Percentiles rank a stretch among this genome's conserved stretches.
phyloP scores from a whole-genome alignment of 2,329 filamentous ascomycete species.

The Lachnellula cervina region DNA sequence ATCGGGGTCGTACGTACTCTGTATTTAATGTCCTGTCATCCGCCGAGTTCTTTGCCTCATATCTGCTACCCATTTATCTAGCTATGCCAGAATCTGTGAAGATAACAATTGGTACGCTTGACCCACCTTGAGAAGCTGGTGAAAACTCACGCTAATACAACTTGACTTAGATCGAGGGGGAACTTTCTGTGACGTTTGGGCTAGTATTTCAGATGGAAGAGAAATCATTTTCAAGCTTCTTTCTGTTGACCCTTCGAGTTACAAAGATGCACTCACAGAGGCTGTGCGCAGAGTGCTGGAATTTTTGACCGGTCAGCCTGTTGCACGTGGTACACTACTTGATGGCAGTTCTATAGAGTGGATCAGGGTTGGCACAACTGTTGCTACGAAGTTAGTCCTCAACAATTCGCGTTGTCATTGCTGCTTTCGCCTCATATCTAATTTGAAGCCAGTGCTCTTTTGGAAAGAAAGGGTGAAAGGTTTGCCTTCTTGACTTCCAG shows the following conservation, averaged over 20 bases:
- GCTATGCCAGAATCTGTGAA: background rate
- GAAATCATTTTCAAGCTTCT: slow-evolving; percentile 69
- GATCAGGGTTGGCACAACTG: slow-evolving; percentile 36
- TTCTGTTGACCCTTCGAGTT: slow-evolving; percentile 65
- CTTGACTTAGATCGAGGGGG: slow-evolving; percentile 48
- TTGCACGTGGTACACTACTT: slow-evolving; percentile 53
- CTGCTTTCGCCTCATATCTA: slow-evolving; percentile 35
- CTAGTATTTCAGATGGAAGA: slow-evolving; percentile 49
- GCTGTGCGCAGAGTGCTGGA: slow-evolving; percentile 57
- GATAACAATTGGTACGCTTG: background rate
- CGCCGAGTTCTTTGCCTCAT: no score
- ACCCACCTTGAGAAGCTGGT: no score
- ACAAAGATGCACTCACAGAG: slow-evolving; percentile 62
- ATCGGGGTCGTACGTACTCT: no score
- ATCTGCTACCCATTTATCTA: no score
- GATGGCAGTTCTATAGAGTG: slow-evolving; percentile 61
- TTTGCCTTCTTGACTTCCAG: slow-evolving; percentile 67
- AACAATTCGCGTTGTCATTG: no score
- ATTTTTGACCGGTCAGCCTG: slow-evolving; percentile 50
- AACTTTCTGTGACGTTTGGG: slow-evolving; percentile 65
- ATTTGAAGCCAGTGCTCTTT: slow-evolving; percentile 66
- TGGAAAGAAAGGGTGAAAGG: slow-evolving; percentile 65
- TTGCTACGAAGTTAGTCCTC: no score
- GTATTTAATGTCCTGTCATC: no score
- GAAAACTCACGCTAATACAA: background rate